Evolutionary conservation across 768 basidiomycete species (phyloP), one percentile per base, ranked within the genome.

Genomic region (Suillus hirtellus): DNA sequence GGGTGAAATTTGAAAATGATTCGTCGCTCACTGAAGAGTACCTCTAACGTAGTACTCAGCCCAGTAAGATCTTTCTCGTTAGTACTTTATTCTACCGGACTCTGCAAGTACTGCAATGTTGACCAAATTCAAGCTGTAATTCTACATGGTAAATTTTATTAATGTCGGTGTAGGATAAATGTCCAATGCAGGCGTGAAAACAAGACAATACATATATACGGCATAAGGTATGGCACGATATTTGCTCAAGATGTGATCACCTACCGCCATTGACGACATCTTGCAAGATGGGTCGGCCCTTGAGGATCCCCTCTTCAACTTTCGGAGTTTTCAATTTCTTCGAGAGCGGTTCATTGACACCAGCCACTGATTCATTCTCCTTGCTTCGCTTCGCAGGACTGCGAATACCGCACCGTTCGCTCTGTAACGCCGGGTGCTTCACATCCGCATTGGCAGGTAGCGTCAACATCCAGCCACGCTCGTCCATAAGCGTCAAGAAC

Each of bases 401-500:
- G 40, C 63, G 56, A 15, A 65, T 58, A n/a, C 64, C 31, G 31
- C 38, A 49, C 68, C 67, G 54, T 70, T 74, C 9, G 70, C 75
- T 37, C 63, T 67, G 65, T 54, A 76, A 43, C 43, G 72, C 74
- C 19, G 75, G 72, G 73, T 92, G 90, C 63, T 81, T 66, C 34
- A 60, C 66, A 64, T 91, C 81, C 1, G 92, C 88, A 14, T 79
- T 78, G 4, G 77, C 67, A 0, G 81, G 83, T 55, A 97, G 78
- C 12, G 68, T 65, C 50, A 90, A 75, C 37, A 93, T 83, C 97
- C 97, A 98, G 0, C 78, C 77, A 59, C 80, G 82, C 34, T 72
- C 78, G 11, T 91, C 83, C 86, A 97, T 89, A 56, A 98, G 79
- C 11, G 77, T 72, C 66, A 99, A 86, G 76, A 99, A 96, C 34